Base-by-base conservation (phyloP, 495 filamentous ascomycete genomes). In the Achaetomiella virescens region DNA sequence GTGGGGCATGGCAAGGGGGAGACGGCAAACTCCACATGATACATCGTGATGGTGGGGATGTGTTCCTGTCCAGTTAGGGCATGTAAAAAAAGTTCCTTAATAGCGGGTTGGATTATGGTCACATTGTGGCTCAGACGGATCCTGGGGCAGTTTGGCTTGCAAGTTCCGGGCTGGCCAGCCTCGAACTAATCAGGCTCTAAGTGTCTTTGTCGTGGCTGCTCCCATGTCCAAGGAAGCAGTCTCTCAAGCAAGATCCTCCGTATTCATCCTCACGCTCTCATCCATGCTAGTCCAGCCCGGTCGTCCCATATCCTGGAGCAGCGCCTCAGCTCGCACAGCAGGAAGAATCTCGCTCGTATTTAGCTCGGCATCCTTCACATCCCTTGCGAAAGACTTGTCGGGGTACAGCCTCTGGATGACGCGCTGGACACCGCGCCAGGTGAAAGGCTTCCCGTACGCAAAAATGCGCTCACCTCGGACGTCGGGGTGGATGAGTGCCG, bases 401-500 rank as follows among this genome's bases (percentile, higher is more conserved):
- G 74, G 72, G 33, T 61, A 58, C 18, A 66, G 47, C 53, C 66
- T 66, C 18, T 66, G 54, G 10, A 72, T 38, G 9, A 68, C 66
- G 9, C 40, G 59, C 15, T 68, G 60, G 21, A 72, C 60, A n/a
- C 65, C 58, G 36, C 68, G 66, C 67, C 70, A 76, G 18, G 64
- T 74, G 40, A 60, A 70, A 0, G 68, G 67, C 2, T 50, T 57
- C 2, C 74, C 73, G 50, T 68, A 77, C 2, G 68, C 78, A 59
- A 82, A 76, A 27, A 82, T 66, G 0, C 79, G 69, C 62, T 80
- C 71, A 2, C 68, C 68, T 24, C 68, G 62, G 14, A 78, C 69
- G 1, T 54, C 57, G 0, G 67, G 66, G 33, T 75, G 62, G 6
- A 78, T 66, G 17, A 81, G 59, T 1, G 68, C 78, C 8, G 72